phyloP scores from a whole-genome alignment of 2,329 filamentous ascomycete genomes.

The Colletotrichum tabaci region DNA sequence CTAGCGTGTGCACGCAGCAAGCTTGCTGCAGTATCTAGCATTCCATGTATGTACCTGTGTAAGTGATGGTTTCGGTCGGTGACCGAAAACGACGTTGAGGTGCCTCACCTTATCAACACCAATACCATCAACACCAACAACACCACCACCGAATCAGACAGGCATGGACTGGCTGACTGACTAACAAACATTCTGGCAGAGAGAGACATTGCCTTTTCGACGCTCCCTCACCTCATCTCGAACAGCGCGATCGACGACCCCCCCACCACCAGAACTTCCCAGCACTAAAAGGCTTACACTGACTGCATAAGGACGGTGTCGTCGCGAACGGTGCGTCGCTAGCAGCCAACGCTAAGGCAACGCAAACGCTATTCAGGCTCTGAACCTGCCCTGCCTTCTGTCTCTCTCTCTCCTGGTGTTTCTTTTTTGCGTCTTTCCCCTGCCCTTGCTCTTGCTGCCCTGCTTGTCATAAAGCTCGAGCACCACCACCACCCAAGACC shows the following conservation, averaged over 20 bases:
- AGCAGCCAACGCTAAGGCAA: conserved; percentile 35
- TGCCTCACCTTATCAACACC: neutral
- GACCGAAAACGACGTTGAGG: conserved; percentile 32
- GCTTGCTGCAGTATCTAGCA: neutral
- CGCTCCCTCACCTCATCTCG: neutral
- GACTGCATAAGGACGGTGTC: conserved; percentile 38
- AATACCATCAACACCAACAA: neutral
- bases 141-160: neutral
- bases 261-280: neutral
- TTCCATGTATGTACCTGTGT: conserved; percentile 6
- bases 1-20: conserved; percentile 1
- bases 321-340: conserved; percentile 41
- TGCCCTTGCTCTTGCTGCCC: conserved; percentile 16
- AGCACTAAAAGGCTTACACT: neutral
- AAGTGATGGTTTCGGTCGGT: conserved; percentile 37
- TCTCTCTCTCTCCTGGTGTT: conserved; percentile 1
- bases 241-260: conserved; percentile 9
- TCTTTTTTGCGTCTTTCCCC: neutral
- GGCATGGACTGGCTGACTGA: neutral
- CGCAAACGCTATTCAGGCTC: conserved; percentile 30
- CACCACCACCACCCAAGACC: conserved; percentile 11
- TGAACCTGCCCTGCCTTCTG: neutral
- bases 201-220: conserved; percentile 11
- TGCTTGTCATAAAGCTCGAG: conserved; percentile 42
- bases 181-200: conserved; percentile 7